phyloP scores from a whole-genome alignment of 2,329 filamentous ascomycete genomes.

The Calonectria multiphialidica region DNA sequence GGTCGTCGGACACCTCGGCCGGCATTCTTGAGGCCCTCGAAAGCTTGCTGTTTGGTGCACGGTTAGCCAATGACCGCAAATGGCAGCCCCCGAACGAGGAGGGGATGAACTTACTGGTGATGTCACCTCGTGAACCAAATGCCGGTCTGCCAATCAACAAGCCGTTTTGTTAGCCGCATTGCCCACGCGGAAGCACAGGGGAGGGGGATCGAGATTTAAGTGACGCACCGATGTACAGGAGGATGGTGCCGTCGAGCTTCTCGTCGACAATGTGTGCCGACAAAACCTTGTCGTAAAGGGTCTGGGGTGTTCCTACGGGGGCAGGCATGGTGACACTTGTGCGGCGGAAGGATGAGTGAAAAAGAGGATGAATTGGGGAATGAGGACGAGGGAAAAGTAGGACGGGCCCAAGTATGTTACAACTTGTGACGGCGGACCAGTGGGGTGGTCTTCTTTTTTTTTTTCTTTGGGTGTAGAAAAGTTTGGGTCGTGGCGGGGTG shows the following conservation, averaged over 20 bases:
- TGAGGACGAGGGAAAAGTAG: constrained; percentile 10
- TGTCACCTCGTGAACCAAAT: constrained; percentile 98
- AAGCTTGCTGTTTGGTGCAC: constrained; percentile 79
- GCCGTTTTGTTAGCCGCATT: constrained; percentile 24
- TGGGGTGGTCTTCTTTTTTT: background rate
- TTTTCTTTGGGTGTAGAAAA: background rate
- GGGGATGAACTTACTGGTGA: constrained; percentile 77
- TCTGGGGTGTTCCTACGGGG: constrained; percentile 79
- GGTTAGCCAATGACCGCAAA: constrained; percentile 29
- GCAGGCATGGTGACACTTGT: constrained; percentile 75
- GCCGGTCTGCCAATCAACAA: constrained; percentile 73
- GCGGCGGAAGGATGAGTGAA: constrained; percentile 6
- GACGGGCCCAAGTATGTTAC: constrained; percentile 5
- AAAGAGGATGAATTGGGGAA: constrained; percentile 5
- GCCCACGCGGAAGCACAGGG: background rate
- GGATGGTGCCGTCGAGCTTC: constrained; percentile 91
- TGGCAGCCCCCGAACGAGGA: background rate
- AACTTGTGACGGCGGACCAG: background rate
- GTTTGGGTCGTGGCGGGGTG: constrained; percentile 13
- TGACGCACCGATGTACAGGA: constrained; percentile 89
- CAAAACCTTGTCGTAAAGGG: constrained; percentile 98
- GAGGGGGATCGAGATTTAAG: background rate
- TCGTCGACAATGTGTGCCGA: constrained; percentile 94
- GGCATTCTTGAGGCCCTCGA: constrained; percentile 93
- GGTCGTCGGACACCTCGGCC: constrained; percentile 89